Conservation (phyloP, 441 rosid genomes). For the Gossypium lobatum region DNA sequence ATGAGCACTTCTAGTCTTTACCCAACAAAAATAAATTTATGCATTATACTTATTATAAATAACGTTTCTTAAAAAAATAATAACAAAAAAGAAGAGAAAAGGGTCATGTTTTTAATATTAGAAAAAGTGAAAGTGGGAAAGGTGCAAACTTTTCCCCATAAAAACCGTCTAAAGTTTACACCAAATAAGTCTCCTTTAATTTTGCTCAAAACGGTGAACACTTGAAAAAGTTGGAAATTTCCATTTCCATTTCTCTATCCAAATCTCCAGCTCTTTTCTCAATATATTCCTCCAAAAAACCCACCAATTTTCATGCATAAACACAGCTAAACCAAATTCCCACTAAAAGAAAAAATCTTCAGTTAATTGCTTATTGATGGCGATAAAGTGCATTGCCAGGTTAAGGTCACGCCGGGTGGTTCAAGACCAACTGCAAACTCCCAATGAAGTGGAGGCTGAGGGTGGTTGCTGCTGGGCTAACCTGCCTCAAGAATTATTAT, state of each 20-base stretch:
- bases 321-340: background rate
- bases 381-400: slow-evolving; percentile 26
- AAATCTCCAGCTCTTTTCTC: background rate
- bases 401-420: slow-evolving; percentile 47
- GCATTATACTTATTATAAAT: too few species aligned
- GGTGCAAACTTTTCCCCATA: background rate
- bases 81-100: too few species aligned
- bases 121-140: background rate
- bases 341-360: background rate
- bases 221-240: background rate
- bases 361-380: background rate
- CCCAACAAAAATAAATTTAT: too few species aligned
- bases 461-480: slow-evolving; percentile 43
- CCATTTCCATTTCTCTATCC: slow-evolving; percentile 1
- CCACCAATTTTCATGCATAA: slow-evolving; percentile 1
- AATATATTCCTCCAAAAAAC: background rate
- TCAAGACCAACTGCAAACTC: slow-evolving; percentile 10
- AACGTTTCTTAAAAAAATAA: too few species aligned
- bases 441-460: slow-evolving; percentile 1
- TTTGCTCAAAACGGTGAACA: background rate
- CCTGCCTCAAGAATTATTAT: slow-evolving; percentile 52
- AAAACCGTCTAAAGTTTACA: background rate
- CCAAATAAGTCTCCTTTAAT: background rate
- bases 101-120: too few species aligned
- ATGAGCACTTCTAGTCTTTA: too few species aligned